Evolutionary conservation across 164 flowering plant species (phyloP).

Genomic region (Houttuynia cordata): DNA sequence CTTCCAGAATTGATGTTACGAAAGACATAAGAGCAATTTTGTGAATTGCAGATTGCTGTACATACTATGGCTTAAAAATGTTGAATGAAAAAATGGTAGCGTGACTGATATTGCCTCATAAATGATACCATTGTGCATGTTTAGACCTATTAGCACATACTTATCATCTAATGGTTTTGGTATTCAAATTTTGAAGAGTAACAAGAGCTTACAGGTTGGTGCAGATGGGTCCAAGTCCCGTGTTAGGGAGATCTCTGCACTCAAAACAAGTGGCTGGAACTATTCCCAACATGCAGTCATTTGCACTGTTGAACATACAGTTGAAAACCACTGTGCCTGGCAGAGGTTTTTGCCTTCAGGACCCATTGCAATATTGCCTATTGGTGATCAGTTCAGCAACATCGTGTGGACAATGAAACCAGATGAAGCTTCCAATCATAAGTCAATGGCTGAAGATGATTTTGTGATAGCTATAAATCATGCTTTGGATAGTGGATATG

Average conservation of each 20-base stretch:
- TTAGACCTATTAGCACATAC: too few species aligned
- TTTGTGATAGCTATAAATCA: slow-evolving; percentile 65
- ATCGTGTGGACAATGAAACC: slow-evolving; percentile 98
- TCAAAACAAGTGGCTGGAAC: slow-evolving; percentile 81
- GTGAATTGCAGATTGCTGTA: neutral
- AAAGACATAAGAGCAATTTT: neutral
- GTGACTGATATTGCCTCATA: neutral
- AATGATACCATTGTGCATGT: neutral
- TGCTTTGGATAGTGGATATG: slow-evolving; percentile 81
- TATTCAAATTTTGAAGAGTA: neutral
- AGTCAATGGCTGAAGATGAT: slow-evolving; percentile 50
- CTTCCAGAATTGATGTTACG: neutral
- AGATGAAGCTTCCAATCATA: slow-evolving; percentile 43
- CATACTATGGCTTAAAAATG: neutral
- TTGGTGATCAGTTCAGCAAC: slow-evolving; percentile 85
- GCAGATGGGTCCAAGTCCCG: slow-evolving; percentile 93
- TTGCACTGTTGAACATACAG: slow-evolving; percentile 76
- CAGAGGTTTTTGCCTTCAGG: slow-evolving; percentile 91
- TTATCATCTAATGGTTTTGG: neutral
- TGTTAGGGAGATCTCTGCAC: slow-evolving; percentile 80
- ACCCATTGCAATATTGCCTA: slow-evolving; percentile 89
- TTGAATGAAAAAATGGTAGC: neutral
- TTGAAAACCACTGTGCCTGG: slow-evolving; percentile 80
- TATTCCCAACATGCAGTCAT: slow-evolving; percentile 88
- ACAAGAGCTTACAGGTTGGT: slow-evolving; percentile 51